A percentile compares a stretch with the other conserved stretches of the same genome.
These are phyloP conservation scores for Crithidia acanthocephali DNA, from an alignment of 208 protist species.

Conservation along the genomic window DNA sequence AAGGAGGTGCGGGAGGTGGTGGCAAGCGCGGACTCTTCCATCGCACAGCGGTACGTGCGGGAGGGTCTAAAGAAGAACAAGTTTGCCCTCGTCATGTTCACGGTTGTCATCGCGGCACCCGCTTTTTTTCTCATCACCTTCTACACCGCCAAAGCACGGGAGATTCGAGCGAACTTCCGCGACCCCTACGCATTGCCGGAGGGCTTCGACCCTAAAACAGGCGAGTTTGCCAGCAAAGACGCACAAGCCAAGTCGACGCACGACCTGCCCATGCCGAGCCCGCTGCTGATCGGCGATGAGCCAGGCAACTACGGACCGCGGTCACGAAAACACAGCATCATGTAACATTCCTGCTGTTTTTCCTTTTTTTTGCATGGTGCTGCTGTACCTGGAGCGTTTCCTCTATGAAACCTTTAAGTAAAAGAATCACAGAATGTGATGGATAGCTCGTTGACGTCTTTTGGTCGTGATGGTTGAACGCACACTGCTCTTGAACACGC, in stretches of 20 bases:
- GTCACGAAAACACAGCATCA: conserved; percentile 23
- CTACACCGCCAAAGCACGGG: conserved; percentile 64
- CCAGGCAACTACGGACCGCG: conserved; percentile 46
- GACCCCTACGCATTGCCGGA: conserved; percentile 80
- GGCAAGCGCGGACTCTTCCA: conserved; percentile 62
- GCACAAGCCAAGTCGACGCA: conserved; percentile 18
- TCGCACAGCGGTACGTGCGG: conserved; percentile 71
- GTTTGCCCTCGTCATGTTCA: conserved; percentile 55
- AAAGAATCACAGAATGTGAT: too few relatives aligned
- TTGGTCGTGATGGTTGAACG: too few relatives aligned
- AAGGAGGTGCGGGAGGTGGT: conserved; percentile 61
- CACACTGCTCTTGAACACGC: too few relatives aligned
- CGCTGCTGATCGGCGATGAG: conserved; percentile 55
- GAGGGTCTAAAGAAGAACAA: conserved; percentile 77
- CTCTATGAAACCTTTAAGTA: too few relatives aligned
- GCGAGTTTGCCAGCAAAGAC: conserved; percentile 30
- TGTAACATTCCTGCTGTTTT: background rate
- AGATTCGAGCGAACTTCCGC: conserved; percentile 60
- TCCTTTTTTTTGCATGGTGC: background rate
- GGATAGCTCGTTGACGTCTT: too few relatives aligned
- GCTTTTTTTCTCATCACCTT: conserved; percentile 63
- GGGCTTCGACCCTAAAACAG: conserved; percentile 73
- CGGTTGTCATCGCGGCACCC: conserved; percentile 49
- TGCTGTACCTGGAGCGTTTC: too few relatives aligned
- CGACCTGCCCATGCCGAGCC: conserved; percentile 25